phyloP scores from a whole-genome alignment of 305 asterid species.

The Fraxinus paxiana region DNA sequence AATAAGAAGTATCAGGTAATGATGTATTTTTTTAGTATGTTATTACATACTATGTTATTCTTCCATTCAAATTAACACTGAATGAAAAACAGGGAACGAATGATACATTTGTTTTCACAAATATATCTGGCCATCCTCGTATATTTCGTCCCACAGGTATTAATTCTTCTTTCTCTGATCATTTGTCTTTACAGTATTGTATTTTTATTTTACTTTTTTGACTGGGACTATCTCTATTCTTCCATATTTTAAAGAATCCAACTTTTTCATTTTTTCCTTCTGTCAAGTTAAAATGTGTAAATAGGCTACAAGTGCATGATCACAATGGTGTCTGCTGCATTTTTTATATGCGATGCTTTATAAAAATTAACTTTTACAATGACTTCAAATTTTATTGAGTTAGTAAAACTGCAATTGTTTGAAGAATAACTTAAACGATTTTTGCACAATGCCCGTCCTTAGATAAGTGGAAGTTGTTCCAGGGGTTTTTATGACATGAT shows the following conservation, averaged over 20 bases:
- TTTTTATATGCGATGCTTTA: not conserved
- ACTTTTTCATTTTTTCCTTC: not conserved
- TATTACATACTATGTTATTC: not conserved
- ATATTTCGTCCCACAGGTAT: constrained; percentile 83
- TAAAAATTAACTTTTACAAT: not conserved
- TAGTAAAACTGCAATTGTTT: not conserved
- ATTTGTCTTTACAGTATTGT: not conserved
- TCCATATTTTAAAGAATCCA: not conserved
- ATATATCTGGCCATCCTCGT: constrained; percentile 60
- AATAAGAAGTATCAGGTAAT: constrained; percentile 82
- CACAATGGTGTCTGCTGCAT: not conserved
- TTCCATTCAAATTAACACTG: constrained; percentile 21
- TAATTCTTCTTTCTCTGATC: constrained; percentile 17
- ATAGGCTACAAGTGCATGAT: not conserved
- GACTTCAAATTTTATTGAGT: not conserved
- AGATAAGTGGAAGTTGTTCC: not conserved
- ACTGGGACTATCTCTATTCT: not conserved
- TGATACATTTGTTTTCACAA: constrained; percentile 74
- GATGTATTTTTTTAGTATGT: constrained; percentile 4
- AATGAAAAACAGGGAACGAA: constrained; percentile 56
- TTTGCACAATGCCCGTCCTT: not conserved
- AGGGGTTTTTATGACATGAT: not conserved
- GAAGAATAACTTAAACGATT: not conserved
- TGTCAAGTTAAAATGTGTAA: not conserved
- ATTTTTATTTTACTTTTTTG: not conserved